Percentiles rank a stretch among this genome's conserved stretches.
Evolutionary conservation across 2,329 filamentous ascomycete species (phyloP).

Genomic region (Cladosporium halotolerans): DNA sequence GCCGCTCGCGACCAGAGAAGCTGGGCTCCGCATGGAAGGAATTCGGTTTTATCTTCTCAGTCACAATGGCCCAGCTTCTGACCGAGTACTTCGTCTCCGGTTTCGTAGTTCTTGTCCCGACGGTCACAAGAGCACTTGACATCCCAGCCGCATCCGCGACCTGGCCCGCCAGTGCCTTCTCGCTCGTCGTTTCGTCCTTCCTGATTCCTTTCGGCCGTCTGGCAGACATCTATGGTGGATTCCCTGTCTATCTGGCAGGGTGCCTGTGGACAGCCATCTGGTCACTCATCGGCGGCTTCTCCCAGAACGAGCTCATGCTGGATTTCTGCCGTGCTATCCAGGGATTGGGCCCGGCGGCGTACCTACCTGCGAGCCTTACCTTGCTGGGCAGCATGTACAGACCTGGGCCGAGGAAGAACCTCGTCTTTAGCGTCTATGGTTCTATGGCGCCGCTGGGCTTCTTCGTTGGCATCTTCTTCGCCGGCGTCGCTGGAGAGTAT

Average conservation of each 20-base stretch:
- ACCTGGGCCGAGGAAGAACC: slow-evolving; percentile 32
- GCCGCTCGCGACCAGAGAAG: slow-evolving; percentile 53
- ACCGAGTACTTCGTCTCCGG: slow-evolving; percentile 71
- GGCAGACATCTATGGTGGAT: slow-evolving; percentile 58
- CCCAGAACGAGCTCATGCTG: slow-evolving; percentile 30
- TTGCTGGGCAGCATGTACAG: slow-evolving; percentile 31
- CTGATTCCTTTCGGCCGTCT: slow-evolving; percentile 41
- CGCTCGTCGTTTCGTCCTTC: slow-evolving; percentile 43
- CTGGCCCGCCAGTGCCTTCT: slow-evolving; percentile 49
- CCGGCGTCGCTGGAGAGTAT: slow-evolving; percentile 52
- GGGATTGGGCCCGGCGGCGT: slow-evolving; percentile 33
- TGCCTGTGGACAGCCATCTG: slow-evolving; percentile 40
- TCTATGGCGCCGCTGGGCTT: slow-evolving; percentile 51
- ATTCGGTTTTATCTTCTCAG: slow-evolving; percentile 54
- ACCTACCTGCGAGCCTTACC: slow-evolving; percentile 28
- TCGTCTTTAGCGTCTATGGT: slow-evolving; percentile 39
- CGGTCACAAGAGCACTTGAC: slow-evolving; percentile 53
- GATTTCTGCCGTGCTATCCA: slow-evolving; percentile 31
- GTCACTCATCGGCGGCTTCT: slow-evolving; percentile 29
- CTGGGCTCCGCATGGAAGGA: slow-evolving; percentile 53
- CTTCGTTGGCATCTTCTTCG: slow-evolving; percentile 59
- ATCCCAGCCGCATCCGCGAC: slow-evolving; percentile 60
- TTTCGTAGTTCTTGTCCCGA: slow-evolving; percentile 64
- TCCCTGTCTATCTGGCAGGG: slow-evolving; percentile 54
- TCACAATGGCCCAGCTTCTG: slow-evolving; percentile 27